Percentiles rank a stretch among this genome's conserved stretches.
phyloP scores from a whole-genome alignment of 2,329 filamentous ascomycete species.

The Fusarium abutilonis region DNA sequence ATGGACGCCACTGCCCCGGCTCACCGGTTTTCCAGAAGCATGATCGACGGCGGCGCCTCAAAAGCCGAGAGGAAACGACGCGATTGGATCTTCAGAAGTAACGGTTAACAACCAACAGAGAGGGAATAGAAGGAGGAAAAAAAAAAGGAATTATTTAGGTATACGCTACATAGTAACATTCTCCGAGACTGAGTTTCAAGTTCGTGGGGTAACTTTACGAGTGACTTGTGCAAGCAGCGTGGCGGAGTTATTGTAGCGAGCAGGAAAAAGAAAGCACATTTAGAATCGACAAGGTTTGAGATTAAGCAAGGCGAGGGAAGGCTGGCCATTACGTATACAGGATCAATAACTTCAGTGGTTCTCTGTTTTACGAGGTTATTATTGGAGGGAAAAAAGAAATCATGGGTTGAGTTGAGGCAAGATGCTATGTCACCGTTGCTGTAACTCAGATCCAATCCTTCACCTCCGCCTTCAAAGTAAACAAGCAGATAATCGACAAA shows the following conservation, averaged over 20 bases:
- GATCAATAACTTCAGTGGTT: not conserved
- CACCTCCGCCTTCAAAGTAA: not conserved
- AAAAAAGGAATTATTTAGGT: not conserved
- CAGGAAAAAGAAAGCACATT: constrained; percentile 5
- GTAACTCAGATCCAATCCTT: constrained; percentile 6
- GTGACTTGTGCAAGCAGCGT: constrained; percentile 3
- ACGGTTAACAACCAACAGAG: not conserved
- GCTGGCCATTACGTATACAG: constrained; percentile 5
- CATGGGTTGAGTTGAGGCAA: constrained; percentile 1
- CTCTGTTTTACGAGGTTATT: not conserved
- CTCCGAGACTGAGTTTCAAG: not conserved
- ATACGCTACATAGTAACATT: not conserved
- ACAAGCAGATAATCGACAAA: not conserved
- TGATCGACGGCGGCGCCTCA: constrained; percentile 5
- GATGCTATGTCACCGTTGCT: not conserved
- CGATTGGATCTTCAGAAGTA: constrained; percentile 13
- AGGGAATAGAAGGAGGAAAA: no score
- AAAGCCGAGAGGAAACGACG: not conserved
- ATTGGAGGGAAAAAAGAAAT: not conserved
- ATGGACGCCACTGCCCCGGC: constrained; percentile 14
- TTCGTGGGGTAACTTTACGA: not conserved
- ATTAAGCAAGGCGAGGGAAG: constrained; percentile 6
- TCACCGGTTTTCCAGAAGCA: constrained; percentile 32
- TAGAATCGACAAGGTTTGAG: constrained; percentile 5
- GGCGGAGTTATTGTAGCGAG: constrained; percentile 2